These are phyloP conservation scores for Ustilago loliicola DNA, from an alignment of 1,284 basidiomycete species.

Conservation along the genomic window DNA sequence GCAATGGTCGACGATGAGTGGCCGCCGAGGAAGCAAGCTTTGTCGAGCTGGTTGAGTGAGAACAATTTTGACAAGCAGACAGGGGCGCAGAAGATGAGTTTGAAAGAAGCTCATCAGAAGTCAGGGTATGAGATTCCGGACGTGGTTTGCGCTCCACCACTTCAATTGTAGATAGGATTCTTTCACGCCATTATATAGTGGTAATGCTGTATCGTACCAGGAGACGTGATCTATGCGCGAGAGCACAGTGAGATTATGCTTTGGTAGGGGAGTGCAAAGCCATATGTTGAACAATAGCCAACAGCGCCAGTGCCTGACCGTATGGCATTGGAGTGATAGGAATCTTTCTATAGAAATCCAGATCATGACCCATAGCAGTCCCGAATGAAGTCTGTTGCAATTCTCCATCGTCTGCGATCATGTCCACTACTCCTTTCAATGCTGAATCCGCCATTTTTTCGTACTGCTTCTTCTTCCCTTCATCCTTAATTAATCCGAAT, in stretches of 20 bases:
- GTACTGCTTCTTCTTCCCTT: conserved; percentile 72
- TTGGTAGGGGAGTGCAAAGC: conserved; percentile 13
- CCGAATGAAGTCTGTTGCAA: conserved; percentile 73
- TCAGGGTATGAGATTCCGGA: conserved; percentile 27
- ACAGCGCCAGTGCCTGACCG: conserved; percentile 76
- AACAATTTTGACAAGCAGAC: conserved; percentile 40
- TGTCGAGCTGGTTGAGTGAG: conserved; percentile 50
- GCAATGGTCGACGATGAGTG: conserved; percentile 59
- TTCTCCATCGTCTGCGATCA: conserved; percentile 75
- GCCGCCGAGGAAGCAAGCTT: conserved; percentile 38
- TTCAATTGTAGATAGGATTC: conserved; percentile 17
- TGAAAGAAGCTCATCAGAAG: conserved; percentile 36
- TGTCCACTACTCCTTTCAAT: conserved; percentile 74
- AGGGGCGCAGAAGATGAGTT: conserved; percentile 19
- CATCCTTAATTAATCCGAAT: conserved; percentile 73
- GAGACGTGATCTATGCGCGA: not conserved
- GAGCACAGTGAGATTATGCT: not conserved
- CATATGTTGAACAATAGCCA: conserved; percentile 70
- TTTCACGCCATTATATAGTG: not conserved
- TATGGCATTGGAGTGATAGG: conserved; percentile 80
- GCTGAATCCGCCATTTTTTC: conserved; percentile 73
- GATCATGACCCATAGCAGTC: conserved; percentile 76
- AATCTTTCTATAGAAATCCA: conserved; percentile 75
- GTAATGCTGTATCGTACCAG: not conserved
- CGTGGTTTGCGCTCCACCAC: conserved; percentile 15